Conservation (phyloP, 2,329 filamentous ascomycete genomes). For the Ascochyta lentis region DNA sequence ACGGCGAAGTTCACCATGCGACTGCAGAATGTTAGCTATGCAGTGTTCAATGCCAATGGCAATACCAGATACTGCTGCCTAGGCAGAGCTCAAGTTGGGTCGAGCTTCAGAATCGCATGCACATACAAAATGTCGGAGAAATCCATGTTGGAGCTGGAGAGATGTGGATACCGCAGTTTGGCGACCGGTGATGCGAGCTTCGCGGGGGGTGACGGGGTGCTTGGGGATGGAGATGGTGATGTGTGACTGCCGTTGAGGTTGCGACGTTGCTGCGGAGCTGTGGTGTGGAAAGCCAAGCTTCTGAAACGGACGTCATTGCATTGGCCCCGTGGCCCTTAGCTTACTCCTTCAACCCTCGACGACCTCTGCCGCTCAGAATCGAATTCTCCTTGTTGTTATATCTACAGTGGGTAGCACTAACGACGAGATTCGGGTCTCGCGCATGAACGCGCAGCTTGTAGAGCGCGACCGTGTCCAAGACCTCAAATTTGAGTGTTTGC, state of each 20-base stretch:
- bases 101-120: slow-evolving; percentile 14
- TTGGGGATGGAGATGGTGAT: slow-evolving; percentile 10
- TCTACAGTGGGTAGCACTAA: no score
- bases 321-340: slow-evolving; percentile 1
- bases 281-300: slow-evolving; percentile 14
- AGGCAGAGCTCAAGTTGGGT: slow-evolving; percentile 18
- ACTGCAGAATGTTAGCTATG: slow-evolving; percentile 58
- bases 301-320: slow-evolving; percentile 16
- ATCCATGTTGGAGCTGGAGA: slow-evolving; percentile 68
- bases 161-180: slow-evolving; percentile 46
- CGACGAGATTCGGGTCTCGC: no score
- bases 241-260: slow-evolving; percentile 9
- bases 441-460: no score
- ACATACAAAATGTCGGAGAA: slow-evolving; percentile 91
- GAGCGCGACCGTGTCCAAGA: no score
- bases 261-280: slow-evolving; percentile 10
- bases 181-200: slow-evolving; percentile 13
- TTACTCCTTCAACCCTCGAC: neutral
- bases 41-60: slow-evolving; percentile 10
- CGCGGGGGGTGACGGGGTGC: neutral
- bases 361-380: neutral
- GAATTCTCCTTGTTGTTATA: no score
- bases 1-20: slow-evolving; percentile 93
- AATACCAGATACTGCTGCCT: slow-evolving; percentile 22
- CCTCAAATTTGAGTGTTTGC: no score